Conservation (phyloP, 495 filamentous ascomycete species). For the Penicillium odoratum region DNA sequence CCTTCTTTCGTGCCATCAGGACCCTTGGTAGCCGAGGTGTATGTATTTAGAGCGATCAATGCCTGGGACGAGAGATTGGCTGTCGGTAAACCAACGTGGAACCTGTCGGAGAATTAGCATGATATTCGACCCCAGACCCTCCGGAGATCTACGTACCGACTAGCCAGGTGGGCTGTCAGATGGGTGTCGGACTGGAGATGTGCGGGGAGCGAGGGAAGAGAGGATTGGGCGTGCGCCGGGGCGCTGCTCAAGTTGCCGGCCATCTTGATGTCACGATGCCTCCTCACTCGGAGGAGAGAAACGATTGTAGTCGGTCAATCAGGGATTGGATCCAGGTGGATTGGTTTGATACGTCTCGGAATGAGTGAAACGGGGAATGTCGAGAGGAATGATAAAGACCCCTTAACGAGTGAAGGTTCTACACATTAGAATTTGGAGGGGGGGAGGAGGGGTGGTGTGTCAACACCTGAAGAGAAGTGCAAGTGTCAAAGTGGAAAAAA, state of each 20-base stretch:
- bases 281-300: slow-evolving; percentile 20
- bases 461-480: neutral
- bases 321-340: slow-evolving; percentile 5
- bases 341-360: slow-evolving; percentile 17
- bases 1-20: slow-evolving; percentile 86
- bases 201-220: slow-evolving; percentile 80
- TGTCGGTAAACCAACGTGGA: slow-evolving; percentile 85
- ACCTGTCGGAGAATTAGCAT: slow-evolving; percentile 44
- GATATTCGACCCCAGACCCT: neutral
- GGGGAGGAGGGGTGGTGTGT: neutral
- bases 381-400: slow-evolving; percentile 22
- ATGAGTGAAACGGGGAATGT: slow-evolving; percentile 32
- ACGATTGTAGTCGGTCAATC: slow-evolving; percentile 22
- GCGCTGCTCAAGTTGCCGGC: slow-evolving; percentile 34
- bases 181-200: slow-evolving; percentile 97
- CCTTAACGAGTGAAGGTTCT: slow-evolving; percentile 22
- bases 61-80: slow-evolving; percentile 88
- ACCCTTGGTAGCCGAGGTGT: slow-evolving; percentile 80
- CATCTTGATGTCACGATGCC: slow-evolving; percentile 31
- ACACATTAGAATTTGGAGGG: slow-evolving; percentile 8
- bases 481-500: neutral
- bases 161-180: slow-evolving; percentile 91
- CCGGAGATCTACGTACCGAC: slow-evolving; percentile 54
- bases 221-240: slow-evolving; percentile 80
- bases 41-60: slow-evolving; percentile 88